Base-by-base conservation (phyloP, 495 filamentous ascomycete species). In the Talaromyces trachyspermus region DNA sequence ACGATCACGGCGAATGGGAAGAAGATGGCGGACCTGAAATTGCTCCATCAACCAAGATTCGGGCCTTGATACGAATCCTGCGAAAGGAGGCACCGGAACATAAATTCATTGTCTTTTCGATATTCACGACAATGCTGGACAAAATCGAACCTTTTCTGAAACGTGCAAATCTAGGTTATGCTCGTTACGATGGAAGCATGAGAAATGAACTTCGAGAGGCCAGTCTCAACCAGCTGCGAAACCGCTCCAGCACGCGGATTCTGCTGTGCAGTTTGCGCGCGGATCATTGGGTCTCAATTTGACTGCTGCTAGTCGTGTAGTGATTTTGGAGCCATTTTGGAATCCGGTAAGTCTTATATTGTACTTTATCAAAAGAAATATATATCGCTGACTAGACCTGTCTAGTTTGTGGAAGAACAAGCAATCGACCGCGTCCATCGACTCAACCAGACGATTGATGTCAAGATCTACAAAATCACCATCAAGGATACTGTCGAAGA, bases 261-360 rank as follows among this genome's bases (percentile, higher is more conserved):
- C 69, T 98, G 25, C 83, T 98, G 8, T 98, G 92, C 66, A 88
- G 83, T 67, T 72, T 98, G 44, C 90, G 91, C 49, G 95, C 92
- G 59, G 92, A 92, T 52, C 88, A 11, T 62, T 98, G 32, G 92
- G 92, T 2, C 78, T 98, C 12, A 98, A 98, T 62, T 74, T 98
- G 23, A 96, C 94, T 4, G 92, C 91, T 0, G 92, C 92, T 12
- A 89, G 85, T 50, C 77, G 92, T 27, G 92, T 98, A 7, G 79
- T 98, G 30, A 96, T 98, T 58, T 68, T 98, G 24, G 92, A 98
- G 59, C 92, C 92, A 0, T 98, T 97, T 65, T 98, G 92, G 92
- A 98, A 98, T 65, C 86, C 92, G 38, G 81, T 85, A 75, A 65
- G 80, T 72, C 64, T 65, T 57, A 70, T 47, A 1, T 25, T n/a